A percentile compares a stretch with the other conserved stretches of the same genome.
These are phyloP conservation scores for Boletus insuetus DNA, from an alignment of 768 basidiomycete genomes.

Conservation along the genomic window DNA sequence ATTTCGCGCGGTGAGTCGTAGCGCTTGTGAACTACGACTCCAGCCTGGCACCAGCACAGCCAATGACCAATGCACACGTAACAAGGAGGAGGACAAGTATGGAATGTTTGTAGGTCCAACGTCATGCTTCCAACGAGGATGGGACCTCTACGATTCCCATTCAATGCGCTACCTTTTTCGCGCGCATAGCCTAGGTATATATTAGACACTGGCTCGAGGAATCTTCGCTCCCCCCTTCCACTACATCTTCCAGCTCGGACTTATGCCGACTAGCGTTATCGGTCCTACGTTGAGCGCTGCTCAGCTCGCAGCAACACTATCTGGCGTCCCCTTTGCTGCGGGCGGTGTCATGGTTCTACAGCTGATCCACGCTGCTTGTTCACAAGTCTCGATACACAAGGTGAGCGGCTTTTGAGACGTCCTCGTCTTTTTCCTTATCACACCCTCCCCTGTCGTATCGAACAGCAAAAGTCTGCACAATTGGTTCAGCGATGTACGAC, in stretches of 20 bases:
- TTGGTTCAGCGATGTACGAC: slow-evolving; percentile 42
- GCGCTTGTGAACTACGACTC: too few relatives aligned
- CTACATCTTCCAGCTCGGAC: not conserved
- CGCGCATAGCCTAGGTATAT: slow-evolving; percentile 1
- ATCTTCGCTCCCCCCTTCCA: not conserved
- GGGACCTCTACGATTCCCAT: too few relatives aligned
- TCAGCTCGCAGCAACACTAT: slow-evolving; percentile 43
- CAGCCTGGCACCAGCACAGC: too few relatives aligned
- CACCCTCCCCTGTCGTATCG: not conserved
- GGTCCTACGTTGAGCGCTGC: slow-evolving; percentile 28
- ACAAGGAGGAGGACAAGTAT: too few relatives aligned
- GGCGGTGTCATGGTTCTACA: slow-evolving; percentile 42
- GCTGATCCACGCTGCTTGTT: slow-evolving; percentile 45
- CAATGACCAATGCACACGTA: too few relatives aligned
- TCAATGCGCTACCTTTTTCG: not conserved
- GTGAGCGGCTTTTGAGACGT: slow-evolving; percentile 27
- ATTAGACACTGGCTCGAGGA: not conserved
- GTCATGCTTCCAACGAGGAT: too few relatives aligned
- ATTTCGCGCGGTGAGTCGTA: too few relatives aligned
- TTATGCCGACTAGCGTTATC: slow-evolving; percentile 19
- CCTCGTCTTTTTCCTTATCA: not conserved
- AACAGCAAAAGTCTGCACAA: slow-evolving; percentile 42
- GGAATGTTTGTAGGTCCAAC: too few relatives aligned
- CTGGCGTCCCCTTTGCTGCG: slow-evolving; percentile 46
- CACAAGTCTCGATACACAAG: slow-evolving; percentile 48